Evolutionary conservation across 768 basidiomycete species (phyloP), one percentile per base, ranked within the genome.

Genomic region (Hygrophoropsis aurantiaca): DNA sequence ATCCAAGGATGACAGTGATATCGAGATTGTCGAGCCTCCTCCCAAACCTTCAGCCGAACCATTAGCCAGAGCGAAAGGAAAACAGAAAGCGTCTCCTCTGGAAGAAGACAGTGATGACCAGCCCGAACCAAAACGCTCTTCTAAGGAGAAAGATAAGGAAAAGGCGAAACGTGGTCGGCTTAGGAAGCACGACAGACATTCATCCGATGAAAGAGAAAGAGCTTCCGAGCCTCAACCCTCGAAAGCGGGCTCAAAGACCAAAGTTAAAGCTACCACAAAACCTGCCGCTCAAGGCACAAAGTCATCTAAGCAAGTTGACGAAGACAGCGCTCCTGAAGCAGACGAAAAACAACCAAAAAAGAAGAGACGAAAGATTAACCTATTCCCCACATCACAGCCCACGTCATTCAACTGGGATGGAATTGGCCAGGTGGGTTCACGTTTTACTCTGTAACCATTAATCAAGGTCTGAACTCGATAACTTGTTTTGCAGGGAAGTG

Each of bases 301-400:
- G 19, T 5, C 37, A 25, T 52, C 47, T 20, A 57, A 54, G 0
- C 27, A 30, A 13, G 7, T 13, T 30, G 57, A 47, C 16, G 46
- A 41, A 1, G 66, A 61, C 24, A 58, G 53, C 2, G 26, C 38
- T 5, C 37, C 23, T 11, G 54, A 46, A 13, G 58, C 13, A 23
- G 64, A 58, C 19, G 43, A 60, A 19, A 66, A 62, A 41, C 55
- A 32, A 8, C 75, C 67, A 13, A 82, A 79, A 67, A 85, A 84
- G 70, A 87, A 85, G 67, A 85, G 80, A 57, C 77, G 84, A 51
- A 86, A 82, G 65, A 80, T 88, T 44, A 81, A 82, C 49, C 54
- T 85, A n/a, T 84, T 84, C 56, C 68, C 70, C 5, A 44, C 65
- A 20, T 66, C 69, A 27, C 66, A 73, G 46, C 69, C 73, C 15